Conservation (phyloP, 352 stramenopile genomes). For the Pythium rhizo-oryzae region DNA sequence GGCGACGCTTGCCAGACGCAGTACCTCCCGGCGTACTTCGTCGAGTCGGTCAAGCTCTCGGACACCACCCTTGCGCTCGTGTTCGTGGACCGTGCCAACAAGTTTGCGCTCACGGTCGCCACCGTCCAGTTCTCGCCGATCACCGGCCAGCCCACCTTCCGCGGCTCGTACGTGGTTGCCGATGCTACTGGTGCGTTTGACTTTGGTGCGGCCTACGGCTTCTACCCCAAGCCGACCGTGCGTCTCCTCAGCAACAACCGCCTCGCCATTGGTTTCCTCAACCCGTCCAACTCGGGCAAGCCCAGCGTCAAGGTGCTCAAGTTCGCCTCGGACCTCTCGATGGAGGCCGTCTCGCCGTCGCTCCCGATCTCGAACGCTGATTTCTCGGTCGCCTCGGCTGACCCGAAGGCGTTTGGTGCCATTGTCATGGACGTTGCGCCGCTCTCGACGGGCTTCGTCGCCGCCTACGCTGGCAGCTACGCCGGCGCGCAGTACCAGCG, state of each 20-base stretch:
- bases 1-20: slow-evolving; percentile 53
- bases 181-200: slow-evolving; percentile 63
- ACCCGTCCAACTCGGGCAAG: slow-evolving; percentile 71
- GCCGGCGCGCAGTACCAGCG: slow-evolving; percentile 63
- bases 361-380: slow-evolving; percentile 74
- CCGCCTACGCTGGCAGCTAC: slow-evolving; percentile 62
- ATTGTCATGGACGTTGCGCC: slow-evolving; percentile 67
- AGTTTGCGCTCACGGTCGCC: slow-evolving; percentile 72
- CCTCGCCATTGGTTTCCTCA: slow-evolving; percentile 71
- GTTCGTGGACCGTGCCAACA: slow-evolving; percentile 76
- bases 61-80: slow-evolving; percentile 61
- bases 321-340: slow-evolving; percentile 57
- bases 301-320: slow-evolving; percentile 78
- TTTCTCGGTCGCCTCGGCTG: slow-evolving; percentile 58
- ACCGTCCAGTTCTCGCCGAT: slow-evolving; percentile 70
- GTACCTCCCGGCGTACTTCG: slow-evolving; percentile 69
- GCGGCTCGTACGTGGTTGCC: slow-evolving; percentile 64
- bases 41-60: slow-evolving; percentile 67
- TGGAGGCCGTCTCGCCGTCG: slow-evolving; percentile 53
- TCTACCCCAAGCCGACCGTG: slow-evolving; percentile 71
- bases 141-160: slow-evolving; percentile 63
- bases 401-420: slow-evolving; percentile 49
- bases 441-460: slow-evolving; percentile 53
- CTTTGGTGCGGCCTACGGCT: slow-evolving; percentile 65
- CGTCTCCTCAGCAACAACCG: slow-evolving; percentile 53